Evolutionary conservation across 202 grass and related monocot genomes (phyloP).

Genomic region (Dendrocalamus latiflorus): DNA sequence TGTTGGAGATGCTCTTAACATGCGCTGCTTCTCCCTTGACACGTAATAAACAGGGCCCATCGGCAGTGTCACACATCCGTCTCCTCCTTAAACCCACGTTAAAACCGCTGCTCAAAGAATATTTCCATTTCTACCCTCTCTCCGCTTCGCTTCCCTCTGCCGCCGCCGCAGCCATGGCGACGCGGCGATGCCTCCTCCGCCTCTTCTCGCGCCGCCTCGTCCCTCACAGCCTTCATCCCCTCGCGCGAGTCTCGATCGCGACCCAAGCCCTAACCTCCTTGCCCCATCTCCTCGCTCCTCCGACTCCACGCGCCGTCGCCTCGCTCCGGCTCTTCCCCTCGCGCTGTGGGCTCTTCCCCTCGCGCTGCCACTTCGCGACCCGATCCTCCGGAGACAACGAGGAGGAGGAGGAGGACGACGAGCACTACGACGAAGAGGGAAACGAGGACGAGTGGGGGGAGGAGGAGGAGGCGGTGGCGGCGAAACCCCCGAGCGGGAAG

Average conservation of each 20-base stretch:
- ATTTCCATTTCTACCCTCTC: conserved; percentile 50
- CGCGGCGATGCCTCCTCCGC: conserved; percentile 62
- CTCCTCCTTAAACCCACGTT: conserved; percentile 38
- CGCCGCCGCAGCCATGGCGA: conserved; percentile 55
- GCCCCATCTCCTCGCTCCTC: not conserved
- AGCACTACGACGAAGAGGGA: conserved; percentile 46
- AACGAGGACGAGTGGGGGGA: conserved; percentile 47
- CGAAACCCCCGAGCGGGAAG: conserved; percentile 71
- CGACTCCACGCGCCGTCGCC: conserved; percentile 26
- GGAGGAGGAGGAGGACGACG: conserved; percentile 42
- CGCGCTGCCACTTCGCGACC: conserved; percentile 39
- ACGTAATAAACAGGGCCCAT: not conserved
- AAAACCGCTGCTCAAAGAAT: conserved; percentile 2
- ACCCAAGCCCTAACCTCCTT: not conserved
- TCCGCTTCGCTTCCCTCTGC: not conserved
- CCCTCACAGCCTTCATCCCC: not conserved
- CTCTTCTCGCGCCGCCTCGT: conserved; percentile 36
- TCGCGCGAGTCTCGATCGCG: not conserved
- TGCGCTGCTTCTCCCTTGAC: not conserved
- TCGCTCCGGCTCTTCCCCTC: conserved; percentile 14
- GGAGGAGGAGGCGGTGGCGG: conserved; percentile 35
- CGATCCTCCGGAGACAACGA: conserved; percentile 20
- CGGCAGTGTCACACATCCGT: not conserved
- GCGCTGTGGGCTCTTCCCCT: conserved; percentile 18
- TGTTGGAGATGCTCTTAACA: too few relatives aligned